A percentile compares a stretch with the other conserved stretches of the same genome.
phyloP scores from a whole-genome alignment of 2,329 filamentous ascomycete species.

The Phyllosticta citriasiana region DNA sequence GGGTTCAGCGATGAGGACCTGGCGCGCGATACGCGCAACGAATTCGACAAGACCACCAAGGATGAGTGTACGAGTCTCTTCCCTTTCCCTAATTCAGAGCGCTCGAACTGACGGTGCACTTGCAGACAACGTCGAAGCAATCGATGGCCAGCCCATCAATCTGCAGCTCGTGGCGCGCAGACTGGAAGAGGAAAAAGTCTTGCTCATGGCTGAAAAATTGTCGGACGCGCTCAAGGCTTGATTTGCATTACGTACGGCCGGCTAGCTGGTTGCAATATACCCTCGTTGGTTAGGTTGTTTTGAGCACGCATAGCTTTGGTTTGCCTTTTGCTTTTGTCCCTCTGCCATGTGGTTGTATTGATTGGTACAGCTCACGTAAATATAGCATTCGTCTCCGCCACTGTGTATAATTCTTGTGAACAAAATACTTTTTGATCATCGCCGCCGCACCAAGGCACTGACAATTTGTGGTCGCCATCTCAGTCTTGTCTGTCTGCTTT shows the following conservation, averaged over 20 bases:
- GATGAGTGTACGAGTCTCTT: constrained; percentile 29
- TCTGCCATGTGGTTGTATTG: neutral
- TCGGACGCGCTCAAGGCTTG: constrained; percentile 18
- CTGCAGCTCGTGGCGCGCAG: constrained; percentile 32
- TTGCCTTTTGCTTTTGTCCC: neutral
- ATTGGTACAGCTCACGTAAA: neutral
- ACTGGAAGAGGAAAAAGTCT: constrained; percentile 34
- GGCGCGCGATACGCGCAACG: constrained; percentile 5
- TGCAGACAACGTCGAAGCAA: constrained; percentile 27
- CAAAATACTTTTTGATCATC: too few relatives aligned
- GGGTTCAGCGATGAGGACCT: constrained; percentile 31
- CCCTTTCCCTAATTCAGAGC: neutral
- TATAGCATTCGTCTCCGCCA: neutral
- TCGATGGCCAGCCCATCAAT: constrained; percentile 36
- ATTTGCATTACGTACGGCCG: neutral
- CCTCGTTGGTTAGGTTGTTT: neutral
- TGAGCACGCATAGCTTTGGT: neutral
- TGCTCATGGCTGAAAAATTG: constrained; percentile 29
- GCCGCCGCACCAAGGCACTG: too few relatives aligned
- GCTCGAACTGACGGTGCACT: neutral
- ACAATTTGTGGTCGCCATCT: too few relatives aligned
- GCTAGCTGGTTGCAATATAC: neutral
- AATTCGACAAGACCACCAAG: constrained; percentile 17
- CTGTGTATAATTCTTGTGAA: neutral
- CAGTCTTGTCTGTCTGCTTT: too few relatives aligned